Evolutionary conservation across 2,329 filamentous ascomycete species (phyloP).

Genomic region (Penicillium sp.): DNA sequence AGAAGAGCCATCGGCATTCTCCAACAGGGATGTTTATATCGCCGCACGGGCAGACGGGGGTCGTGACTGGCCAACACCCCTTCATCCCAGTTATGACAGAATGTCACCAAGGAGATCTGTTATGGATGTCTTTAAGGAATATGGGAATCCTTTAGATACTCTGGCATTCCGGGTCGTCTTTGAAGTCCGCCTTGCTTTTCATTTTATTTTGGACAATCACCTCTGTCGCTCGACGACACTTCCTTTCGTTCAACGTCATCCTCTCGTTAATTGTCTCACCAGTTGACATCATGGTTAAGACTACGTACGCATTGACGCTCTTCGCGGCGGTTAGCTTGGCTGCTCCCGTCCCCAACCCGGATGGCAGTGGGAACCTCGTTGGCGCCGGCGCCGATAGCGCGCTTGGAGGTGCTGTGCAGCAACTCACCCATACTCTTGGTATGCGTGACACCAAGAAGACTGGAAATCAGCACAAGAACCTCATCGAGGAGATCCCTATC

Average conservation of each 20-base stretch:
- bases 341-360: slow-evolving; percentile 15
- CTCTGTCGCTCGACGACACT: slow-evolving; percentile 20
- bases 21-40: slow-evolving; percentile 16
- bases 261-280: background rate
- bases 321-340: slow-evolving; percentile 27
- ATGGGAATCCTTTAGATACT: slow-evolving; percentile 1
- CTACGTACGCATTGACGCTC: slow-evolving; percentile 24
- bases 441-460: background rate
- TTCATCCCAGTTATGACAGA: slow-evolving; percentile 21
- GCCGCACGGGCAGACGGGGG: slow-evolving; percentile 2
- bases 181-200: slow-evolving; percentile 6
- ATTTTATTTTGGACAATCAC: background rate
- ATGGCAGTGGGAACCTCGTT: slow-evolving; percentile 17
- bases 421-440: slow-evolving; percentile 9
- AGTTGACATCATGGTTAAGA: slow-evolving; percentile 23
- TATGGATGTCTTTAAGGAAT: slow-evolving; percentile 14
- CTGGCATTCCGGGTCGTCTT: slow-evolving; percentile 21
- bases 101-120: slow-evolving; percentile 16
- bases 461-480: slow-evolving; percentile 4
- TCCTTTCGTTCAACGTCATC: slow-evolving; percentile 13
- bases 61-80: slow-evolving; percentile 8
- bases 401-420: slow-evolving; percentile 2
- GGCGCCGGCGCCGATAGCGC: slow-evolving; percentile 18
- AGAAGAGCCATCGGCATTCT: slow-evolving; percentile 11
- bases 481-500: slow-evolving; percentile 9